Conservation (phyloP, 2,329 filamentous ascomycete species). For the Ophiocordyceps polyrhachis-furcata region DNA sequence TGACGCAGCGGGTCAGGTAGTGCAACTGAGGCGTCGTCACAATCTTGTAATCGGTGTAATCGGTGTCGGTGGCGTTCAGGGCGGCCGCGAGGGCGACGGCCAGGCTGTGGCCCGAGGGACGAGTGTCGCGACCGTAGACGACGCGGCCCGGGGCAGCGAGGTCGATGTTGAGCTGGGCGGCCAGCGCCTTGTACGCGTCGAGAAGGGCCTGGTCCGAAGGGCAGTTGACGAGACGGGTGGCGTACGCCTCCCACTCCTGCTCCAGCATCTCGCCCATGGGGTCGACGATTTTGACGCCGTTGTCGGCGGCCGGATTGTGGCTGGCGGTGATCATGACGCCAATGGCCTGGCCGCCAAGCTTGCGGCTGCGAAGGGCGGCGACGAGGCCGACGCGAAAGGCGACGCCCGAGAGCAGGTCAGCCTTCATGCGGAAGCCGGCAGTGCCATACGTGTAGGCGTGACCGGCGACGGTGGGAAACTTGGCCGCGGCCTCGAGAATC, state of each 20-base stretch:
- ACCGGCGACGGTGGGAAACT: conserved; percentile 38
- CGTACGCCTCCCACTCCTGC: conserved; percentile 82
- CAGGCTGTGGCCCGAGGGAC: conserved; percentile 74
- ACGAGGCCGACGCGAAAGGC: conserved; percentile 84
- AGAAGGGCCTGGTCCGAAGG: conserved; percentile 55
- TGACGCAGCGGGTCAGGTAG: conserved; percentile 86
- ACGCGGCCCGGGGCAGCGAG: conserved; percentile 54
- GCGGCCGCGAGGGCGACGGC: conserved; percentile 64
- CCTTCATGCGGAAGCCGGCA: conserved; percentile 50
- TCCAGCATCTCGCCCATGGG: conserved; percentile 97
- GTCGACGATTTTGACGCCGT: conserved; percentile 90
- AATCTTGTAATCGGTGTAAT: conserved; percentile 71
- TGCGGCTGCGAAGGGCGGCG: conserved; percentile 73
- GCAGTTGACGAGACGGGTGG: conserved; percentile 78
- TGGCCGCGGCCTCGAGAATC: conserved; percentile 41
- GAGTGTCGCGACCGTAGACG: conserved; percentile 80
- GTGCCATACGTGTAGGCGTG: conserved; percentile 46
- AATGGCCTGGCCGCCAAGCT: conserved; percentile 76
- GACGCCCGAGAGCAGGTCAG: conserved; percentile 74
- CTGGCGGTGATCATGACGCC: conserved; percentile 94
- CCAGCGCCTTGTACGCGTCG: conserved; percentile 57
- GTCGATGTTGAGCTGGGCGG: conserved; percentile 59
- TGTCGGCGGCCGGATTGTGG: conserved; percentile 79
- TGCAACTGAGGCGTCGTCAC: conserved; percentile 96
- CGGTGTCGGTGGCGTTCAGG: conserved; percentile 54